Evolutionary conservation across 768 basidiomycete species (phyloP).

Genomic region (Suillus occidentalis): DNA sequence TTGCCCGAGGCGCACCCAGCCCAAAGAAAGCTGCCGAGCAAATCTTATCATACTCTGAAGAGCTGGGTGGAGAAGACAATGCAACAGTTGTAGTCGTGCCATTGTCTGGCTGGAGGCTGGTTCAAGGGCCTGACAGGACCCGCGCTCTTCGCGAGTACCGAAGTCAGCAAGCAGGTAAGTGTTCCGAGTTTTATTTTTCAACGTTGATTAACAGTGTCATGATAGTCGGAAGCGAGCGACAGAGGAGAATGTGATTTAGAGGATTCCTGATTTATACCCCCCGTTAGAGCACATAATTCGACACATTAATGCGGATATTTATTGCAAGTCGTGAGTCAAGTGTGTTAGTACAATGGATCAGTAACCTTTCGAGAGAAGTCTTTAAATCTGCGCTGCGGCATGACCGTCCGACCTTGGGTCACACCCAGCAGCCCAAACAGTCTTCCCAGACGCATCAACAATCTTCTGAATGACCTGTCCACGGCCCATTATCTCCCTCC

Average conservation of each 20-base stretch:
- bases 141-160: slow-evolving; percentile 83
- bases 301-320: slow-evolving; percentile 4
- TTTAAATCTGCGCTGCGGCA: slow-evolving; percentile 79
- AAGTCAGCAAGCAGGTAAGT: slow-evolving; percentile 58
- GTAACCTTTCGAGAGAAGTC: background rate
- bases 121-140: slow-evolving; percentile 78
- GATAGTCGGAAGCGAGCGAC: slow-evolving; percentile 64
- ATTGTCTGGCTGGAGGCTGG: slow-evolving; percentile 86
- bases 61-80: slow-evolving; percentile 84
- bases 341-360: background rate
- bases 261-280: background rate
- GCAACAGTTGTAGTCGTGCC: slow-evolving; percentile 90
- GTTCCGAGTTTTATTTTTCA: background rate
- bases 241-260: slow-evolving; percentile 54
- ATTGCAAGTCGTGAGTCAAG: slow-evolving; percentile 2
- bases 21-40: slow-evolving; percentile 81
- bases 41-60: slow-evolving; percentile 85
- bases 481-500: slow-evolving; percentile 68
- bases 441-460: slow-evolving; percentile 58
- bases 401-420: slow-evolving; percentile 89
- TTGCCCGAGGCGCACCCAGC: slow-evolving; percentile 67
- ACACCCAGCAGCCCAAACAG: slow-evolving; percentile 95
- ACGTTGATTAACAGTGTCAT: slow-evolving; percentile 8
- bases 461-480: slow-evolving; percentile 90
- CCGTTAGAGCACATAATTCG: slow-evolving; percentile 7